phyloP scores from a whole-genome alignment of 306 rosid species.

The Carpinus fangiana region DNA sequence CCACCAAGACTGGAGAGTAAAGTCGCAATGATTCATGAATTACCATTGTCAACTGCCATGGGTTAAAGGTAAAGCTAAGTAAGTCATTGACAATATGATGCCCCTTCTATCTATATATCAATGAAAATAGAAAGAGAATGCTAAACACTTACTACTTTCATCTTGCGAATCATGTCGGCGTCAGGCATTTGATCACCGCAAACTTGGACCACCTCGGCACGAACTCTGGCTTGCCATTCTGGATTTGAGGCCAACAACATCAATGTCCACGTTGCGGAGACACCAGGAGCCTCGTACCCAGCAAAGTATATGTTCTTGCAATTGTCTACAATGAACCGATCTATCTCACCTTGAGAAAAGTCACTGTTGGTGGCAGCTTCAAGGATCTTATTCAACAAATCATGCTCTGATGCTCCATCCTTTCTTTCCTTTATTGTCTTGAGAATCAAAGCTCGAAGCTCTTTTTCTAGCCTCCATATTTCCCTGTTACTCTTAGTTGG shows the following conservation, averaged over 20 bases:
- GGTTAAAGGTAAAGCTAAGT: too few species aligned
- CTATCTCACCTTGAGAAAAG: constrained; percentile 3
- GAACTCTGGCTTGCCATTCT: constrained; percentile 45
- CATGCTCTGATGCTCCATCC: constrained; percentile 12
- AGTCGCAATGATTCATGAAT: constrained; percentile 34
- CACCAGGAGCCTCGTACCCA: constrained; percentile 46
- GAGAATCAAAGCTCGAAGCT: constrained; percentile 37
- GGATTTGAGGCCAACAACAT: constrained; percentile 49
- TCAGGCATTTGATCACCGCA: constrained; percentile 30
- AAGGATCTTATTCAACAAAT: constrained; percentile 36
- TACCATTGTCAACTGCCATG: constrained; percentile 28
- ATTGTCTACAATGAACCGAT: constrained; percentile 32
- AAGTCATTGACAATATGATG: neutral
- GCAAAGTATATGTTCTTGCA: constrained; percentile 45
- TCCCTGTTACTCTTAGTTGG: constrained; percentile 54
- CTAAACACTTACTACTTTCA: constrained; percentile 36
- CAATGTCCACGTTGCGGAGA: constrained; percentile 41
- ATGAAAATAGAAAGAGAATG: too few species aligned
- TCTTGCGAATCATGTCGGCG: constrained; percentile 36
- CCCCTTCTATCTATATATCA: too few species aligned
- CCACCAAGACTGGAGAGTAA: constrained; percentile 17
- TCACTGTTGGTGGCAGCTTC: constrained; percentile 33
- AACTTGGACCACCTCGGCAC: constrained; percentile 32
- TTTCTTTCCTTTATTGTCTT: constrained; percentile 29
- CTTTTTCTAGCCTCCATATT: constrained; percentile 45